Percentiles rank a stretch among this genome's conserved stretches.
phyloP scores from a whole-genome alignment of 495 filamentous ascomycete species.

The Penicillium manginii region DNA sequence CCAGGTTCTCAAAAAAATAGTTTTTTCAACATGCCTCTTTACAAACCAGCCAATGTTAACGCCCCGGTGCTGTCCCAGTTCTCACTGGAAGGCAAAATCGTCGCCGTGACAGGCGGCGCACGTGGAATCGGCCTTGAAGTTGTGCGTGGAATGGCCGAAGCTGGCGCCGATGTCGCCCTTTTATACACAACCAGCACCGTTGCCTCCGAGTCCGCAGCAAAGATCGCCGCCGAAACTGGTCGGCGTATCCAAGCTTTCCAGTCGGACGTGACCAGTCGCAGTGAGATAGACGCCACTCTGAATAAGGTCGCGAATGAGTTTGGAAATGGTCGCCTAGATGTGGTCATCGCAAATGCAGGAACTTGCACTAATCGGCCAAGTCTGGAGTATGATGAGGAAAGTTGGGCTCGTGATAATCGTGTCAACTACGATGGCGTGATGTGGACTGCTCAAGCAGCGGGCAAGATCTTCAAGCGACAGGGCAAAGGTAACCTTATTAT shows the following conservation, averaged over 20 bases:
- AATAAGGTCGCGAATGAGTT: conserved; percentile 63
- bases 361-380: conserved; percentile 46
- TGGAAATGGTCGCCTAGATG: conserved; percentile 47
- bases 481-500: conserved; percentile 28
- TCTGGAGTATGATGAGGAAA: conserved; percentile 22
- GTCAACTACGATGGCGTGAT: conserved; percentile 39
- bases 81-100: conserved; percentile 18
- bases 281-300: conserved; percentile 54
- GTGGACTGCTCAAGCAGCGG: conserved; percentile 42
- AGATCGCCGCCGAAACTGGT: conserved; percentile 66
- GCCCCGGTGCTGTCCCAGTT: conserved; percentile 38
- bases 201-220: conserved; percentile 62
- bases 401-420: conserved; percentile 27
- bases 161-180: conserved; percentile 74
- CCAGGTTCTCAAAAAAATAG: background rate
- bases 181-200: conserved; percentile 76
- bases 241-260: conserved; percentile 65
- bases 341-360: conserved; percentile 68
- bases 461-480: conserved; percentile 30
- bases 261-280: conserved; percentile 61
- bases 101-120: conserved; percentile 56
- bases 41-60: conserved; percentile 14
- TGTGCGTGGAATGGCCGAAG: conserved; percentile 69
- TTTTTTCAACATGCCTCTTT: conserved; percentile 13
- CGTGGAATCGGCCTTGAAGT: conserved; percentile 75